These are phyloP conservation scores for Sporisorium exsertum DNA, from an alignment of 1,284 basidiomycete species.

Conservation along the genomic window DNA sequence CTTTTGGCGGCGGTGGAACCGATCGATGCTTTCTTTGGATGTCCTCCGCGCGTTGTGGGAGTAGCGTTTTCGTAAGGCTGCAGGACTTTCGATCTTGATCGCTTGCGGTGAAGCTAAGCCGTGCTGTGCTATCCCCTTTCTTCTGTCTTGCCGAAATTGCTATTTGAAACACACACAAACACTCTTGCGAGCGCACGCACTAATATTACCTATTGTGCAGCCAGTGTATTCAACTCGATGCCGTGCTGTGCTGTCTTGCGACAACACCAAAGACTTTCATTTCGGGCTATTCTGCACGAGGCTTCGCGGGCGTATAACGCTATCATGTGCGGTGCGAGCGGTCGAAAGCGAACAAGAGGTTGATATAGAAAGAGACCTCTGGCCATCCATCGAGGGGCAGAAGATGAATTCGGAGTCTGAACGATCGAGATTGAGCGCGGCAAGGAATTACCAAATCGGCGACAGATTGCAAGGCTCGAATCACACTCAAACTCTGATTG, in stretches of 20 bases:
- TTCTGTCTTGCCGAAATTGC: slow-evolving; percentile 1
- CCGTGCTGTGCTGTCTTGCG: not conserved
- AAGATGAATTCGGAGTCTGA: not conserved
- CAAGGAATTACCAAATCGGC: not conserved
- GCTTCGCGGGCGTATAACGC: not conserved
- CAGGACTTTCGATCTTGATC: not conserved
- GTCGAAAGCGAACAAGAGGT: not conserved
- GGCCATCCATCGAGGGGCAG: no score
- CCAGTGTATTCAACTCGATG: not conserved
- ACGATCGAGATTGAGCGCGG: not conserved
- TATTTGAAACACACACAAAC: slow-evolving; percentile 13
- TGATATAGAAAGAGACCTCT: no score
- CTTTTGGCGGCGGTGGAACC: not conserved
- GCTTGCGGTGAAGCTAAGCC: no score
- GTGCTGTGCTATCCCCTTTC: not conserved
- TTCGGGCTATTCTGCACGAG: not conserved
- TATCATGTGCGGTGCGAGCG: not conserved
- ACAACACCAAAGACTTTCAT: not conserved
- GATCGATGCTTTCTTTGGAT: not conserved
- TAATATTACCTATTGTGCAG: not conserved
- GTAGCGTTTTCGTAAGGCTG: slow-evolving; percentile 11
- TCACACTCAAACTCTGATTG: no score
- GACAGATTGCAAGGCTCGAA: not conserved
- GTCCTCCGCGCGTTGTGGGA: not conserved
- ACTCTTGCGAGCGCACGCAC: slow-evolving; percentile 3